Percentiles rank a stretch among this genome's conserved stretches.
These are phyloP conservation scores for Dissoconium aciculare DNA, from an alignment of 2,329 filamentous ascomycete species.

Conservation along the genomic window DNA sequence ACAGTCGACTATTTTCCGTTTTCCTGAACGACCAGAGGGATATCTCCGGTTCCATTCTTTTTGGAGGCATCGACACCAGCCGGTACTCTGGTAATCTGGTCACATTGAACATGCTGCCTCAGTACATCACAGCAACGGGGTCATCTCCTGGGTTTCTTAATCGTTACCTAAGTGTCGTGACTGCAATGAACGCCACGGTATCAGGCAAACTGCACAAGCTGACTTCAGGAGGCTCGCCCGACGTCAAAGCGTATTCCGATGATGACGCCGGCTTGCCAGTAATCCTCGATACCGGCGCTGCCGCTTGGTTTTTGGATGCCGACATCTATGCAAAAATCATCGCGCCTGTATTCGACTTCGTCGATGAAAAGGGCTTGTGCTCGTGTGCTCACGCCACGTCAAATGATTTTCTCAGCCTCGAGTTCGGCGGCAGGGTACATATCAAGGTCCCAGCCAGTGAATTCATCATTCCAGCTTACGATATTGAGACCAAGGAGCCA, in stretches of 20 bases:
- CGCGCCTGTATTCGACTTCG: constrained; percentile 12
- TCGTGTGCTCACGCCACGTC: constrained; percentile 16
- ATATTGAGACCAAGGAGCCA: constrained; percentile 14
- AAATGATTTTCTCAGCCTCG: constrained; percentile 15
- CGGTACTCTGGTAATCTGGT: constrained; percentile 20
- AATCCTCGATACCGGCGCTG: constrained; percentile 21
- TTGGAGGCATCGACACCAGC: constrained; percentile 23
- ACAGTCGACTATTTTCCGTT: constrained; percentile 20
- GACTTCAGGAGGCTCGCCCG: constrained; percentile 12
- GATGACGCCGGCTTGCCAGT: constrained; percentile 14
- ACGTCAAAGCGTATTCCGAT: constrained; percentile 10
- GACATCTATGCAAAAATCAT: constrained; percentile 15
- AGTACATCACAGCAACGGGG: constrained; percentile 4
- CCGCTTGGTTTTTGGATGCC: constrained; percentile 16
- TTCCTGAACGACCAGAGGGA: constrained; percentile 18
- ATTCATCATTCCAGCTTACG: constrained; percentile 20
- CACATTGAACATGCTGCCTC: constrained; percentile 20
- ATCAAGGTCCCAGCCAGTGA: constrained; percentile 18
- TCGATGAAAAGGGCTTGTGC: constrained; percentile 10
- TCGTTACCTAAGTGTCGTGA: constrained; percentile 20
- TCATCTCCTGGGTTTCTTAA: constrained; percentile 9
- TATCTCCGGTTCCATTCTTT: constrained; percentile 20
- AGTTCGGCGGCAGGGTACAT: constrained; percentile 17
- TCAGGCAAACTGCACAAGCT: constrained; percentile 9
- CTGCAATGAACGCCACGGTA: constrained; percentile 13